These are phyloP conservation scores for Aegilops sharonensis DNA, from an alignment of 176 grass and related monocot genomes.

Conservation along the genomic window DNA sequence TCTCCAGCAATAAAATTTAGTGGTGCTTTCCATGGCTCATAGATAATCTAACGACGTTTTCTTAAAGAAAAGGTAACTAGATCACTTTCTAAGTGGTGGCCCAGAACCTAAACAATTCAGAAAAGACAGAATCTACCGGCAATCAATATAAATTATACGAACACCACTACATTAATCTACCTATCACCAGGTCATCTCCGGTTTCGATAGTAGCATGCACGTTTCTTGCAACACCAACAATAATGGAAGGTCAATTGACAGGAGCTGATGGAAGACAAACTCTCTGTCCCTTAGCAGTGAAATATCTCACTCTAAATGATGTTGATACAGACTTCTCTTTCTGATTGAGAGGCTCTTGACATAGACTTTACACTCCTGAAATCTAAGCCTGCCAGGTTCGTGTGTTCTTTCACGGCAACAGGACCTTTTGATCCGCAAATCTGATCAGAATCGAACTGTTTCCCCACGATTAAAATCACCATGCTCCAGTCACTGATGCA, in stretches of 20 bases:
- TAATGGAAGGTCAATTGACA: constrained; percentile 13
- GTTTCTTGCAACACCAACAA: neutral
- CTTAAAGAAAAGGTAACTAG: neutral
- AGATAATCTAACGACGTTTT: neutral
- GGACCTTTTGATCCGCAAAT: constrained; percentile 13
- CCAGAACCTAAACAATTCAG: neutral
- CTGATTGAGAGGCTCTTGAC: neutral
- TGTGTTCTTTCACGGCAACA: neutral
- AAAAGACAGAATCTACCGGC: neutral
- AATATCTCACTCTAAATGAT: neutral
- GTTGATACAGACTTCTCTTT: neutral
- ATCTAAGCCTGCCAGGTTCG: neutral
- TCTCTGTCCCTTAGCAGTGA: neutral
- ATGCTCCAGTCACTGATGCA: neutral
- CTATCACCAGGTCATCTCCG: neutral
- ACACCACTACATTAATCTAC: constrained; percentile 13
- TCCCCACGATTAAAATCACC: neutral
- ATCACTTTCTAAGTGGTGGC: neutral
- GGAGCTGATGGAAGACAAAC: neutral
- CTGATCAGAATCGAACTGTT: neutral
- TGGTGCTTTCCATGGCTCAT: neutral
- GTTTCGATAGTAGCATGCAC: neutral
- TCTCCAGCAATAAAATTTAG: neutral
- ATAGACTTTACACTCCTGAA: neutral
- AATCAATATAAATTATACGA: constrained; percentile 15